Conservation (phyloP, 169 alveolate species). For the Cytauxzoon felis region DNA sequence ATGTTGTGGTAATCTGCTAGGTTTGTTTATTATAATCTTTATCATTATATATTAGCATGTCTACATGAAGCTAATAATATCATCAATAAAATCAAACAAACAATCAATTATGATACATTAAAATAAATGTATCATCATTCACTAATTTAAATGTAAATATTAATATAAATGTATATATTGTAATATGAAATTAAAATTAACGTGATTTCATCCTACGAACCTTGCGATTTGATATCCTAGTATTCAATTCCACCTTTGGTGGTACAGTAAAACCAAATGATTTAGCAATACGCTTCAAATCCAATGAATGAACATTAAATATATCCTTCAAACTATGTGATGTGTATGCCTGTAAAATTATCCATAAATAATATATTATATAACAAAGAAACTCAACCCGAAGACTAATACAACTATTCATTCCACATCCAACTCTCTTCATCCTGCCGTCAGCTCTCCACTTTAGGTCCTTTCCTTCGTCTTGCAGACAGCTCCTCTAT, state of each 20-base stretch:
- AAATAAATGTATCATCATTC: background rate
- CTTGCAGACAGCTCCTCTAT: too few relatives aligned
- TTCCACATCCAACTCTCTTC: too few relatives aligned
- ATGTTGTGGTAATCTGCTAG: slow-evolving; percentile 9
- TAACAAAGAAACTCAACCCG: too few relatives aligned
- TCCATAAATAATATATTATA: too few relatives aligned
- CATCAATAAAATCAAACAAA: background rate
- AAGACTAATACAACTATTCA: too few relatives aligned
- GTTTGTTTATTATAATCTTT: slow-evolving; percentile 1
- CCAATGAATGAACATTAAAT: slow-evolving; percentile 94
- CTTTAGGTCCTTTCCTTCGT: too few relatives aligned
- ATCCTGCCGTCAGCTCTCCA: too few relatives aligned
- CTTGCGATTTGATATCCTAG: slow-evolving; percentile 72
- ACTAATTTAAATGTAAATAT: slow-evolving; percentile 59
- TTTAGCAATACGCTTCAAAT: slow-evolving; percentile 90
- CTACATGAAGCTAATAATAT: slow-evolving; percentile 10
- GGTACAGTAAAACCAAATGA: slow-evolving; percentile 93
- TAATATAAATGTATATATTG: too few relatives aligned
- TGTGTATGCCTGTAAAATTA: slow-evolving; percentile 88
- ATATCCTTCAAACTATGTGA: slow-evolving; percentile 93
- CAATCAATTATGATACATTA: background rate
- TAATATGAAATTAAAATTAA: slow-evolving; percentile 3
- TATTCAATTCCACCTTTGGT: slow-evolving; percentile 92
- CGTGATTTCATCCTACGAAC: slow-evolving; percentile 34
- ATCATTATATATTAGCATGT: background rate